A percentile compares a stretch with the other conserved stretches of the same genome.
Evolutionary conservation across 371 early-diverging fungal species (phyloP).

Genomic region (Mucor saturninus): DNA sequence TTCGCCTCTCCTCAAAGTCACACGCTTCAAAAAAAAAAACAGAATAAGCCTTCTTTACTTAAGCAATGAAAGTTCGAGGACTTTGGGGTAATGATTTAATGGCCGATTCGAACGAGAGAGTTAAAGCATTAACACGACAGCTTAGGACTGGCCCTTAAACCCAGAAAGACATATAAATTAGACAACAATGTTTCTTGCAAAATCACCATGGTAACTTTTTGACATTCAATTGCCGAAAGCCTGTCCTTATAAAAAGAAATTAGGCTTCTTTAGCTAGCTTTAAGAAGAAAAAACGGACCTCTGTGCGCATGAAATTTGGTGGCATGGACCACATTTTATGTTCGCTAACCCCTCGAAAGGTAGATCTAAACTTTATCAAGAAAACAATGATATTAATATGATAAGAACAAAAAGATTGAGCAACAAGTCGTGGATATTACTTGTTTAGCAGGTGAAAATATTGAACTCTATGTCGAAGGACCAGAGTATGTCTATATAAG

Average conservation of each 20-base stretch:
- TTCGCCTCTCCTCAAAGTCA: no score
- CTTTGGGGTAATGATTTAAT: conserved; percentile 10
- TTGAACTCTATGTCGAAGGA: conserved; percentile 73
- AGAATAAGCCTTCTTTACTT: neutral
- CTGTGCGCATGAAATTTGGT: conserved; percentile 8
- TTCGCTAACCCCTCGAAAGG: conserved; percentile 10
- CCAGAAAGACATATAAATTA: neutral
- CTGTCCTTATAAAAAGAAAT: neutral
- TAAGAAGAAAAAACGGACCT: neutral
- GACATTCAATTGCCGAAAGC: neutral
- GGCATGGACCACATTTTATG: neutral
- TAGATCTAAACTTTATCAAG: neutral
- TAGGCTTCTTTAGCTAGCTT: conserved; percentile 11
- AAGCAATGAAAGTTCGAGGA: conserved; percentile 9
- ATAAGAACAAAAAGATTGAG: conserved; percentile 43
- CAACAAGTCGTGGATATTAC: conserved; percentile 76
- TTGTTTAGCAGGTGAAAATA: conserved; percentile 79
- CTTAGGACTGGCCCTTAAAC: conserved; percentile 5
- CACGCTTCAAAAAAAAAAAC: neutral
- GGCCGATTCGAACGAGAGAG: neutral
- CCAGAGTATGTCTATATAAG: conserved; percentile 34
- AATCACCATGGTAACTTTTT: conserved; percentile 10
- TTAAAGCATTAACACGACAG: neutral
- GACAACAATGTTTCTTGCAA: conserved; percentile 1
- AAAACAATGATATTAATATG: neutral